Percentiles rank a stretch among this genome's conserved stretches.
phyloP scores from a whole-genome alignment of 1,284 basidiomycete species.

The Caloboletus inedulis region DNA sequence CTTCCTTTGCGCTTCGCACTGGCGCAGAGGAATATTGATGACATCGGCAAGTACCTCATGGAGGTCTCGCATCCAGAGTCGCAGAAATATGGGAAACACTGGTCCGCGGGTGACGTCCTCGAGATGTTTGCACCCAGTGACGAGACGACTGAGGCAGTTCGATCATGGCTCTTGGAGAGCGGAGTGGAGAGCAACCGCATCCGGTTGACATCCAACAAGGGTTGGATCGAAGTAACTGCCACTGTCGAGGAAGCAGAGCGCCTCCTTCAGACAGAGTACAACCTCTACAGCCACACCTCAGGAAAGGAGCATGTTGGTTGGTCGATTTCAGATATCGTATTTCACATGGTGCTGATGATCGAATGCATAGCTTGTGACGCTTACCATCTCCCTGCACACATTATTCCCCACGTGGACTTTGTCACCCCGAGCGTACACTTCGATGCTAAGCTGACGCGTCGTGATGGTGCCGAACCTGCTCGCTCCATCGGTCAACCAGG shows the following conservation, averaged over 20 bases:
- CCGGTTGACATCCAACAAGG: slow-evolving; percentile 23
- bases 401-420: slow-evolving; percentile 31
- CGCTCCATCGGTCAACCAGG: slow-evolving; percentile 10
- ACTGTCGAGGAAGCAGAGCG: slow-evolving; percentile 41
- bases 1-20: slow-evolving; percentile 42
- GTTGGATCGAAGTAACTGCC: slow-evolving; percentile 41
- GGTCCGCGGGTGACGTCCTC: slow-evolving; percentile 37
- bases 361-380: slow-evolving; percentile 23
- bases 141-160: slow-evolving; percentile 36
- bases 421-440: slow-evolving; percentile 28
- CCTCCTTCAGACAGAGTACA: slow-evolving; percentile 25
- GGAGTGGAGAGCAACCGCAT: slow-evolving; percentile 36
- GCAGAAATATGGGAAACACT: slow-evolving; percentile 42
- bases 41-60: slow-evolving; percentile 36
- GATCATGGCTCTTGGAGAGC: slow-evolving; percentile 40
- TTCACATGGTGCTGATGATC: slow-evolving; percentile 15
- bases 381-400: slow-evolving; percentile 27
- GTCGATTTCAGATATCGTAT: slow-evolving; percentile 13
- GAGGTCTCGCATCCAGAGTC: slow-evolving; percentile 45
- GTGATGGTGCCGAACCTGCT: slow-evolving; percentile 3
- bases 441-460: slow-evolving; percentile 21
- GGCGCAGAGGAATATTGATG: slow-evolving; percentile 39
- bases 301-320: slow-evolving; percentile 38
- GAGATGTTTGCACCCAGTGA: slow-evolving; percentile 40
- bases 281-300: slow-evolving; percentile 36